Conservation (phyloP, 495 filamentous ascomycete genomes). For the Penicillium lagena region DNA sequence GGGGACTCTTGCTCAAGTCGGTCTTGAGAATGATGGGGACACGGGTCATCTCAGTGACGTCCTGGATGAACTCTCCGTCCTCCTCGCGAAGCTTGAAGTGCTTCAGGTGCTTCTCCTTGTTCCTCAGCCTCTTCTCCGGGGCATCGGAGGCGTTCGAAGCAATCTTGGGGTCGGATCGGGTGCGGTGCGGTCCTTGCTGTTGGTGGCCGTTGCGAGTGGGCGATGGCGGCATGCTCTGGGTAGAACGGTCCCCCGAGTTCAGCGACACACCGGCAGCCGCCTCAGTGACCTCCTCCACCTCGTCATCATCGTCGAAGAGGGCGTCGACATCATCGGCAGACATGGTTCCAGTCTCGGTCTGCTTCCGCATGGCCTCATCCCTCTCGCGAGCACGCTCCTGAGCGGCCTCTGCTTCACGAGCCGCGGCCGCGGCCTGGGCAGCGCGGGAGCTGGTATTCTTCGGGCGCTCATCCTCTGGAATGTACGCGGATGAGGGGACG, state of each 20-base stretch:
- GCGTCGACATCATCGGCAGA: constrained; percentile 86
- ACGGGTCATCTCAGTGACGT: constrained; percentile 94
- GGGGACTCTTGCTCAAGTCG: constrained; percentile 95
- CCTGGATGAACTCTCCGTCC: constrained; percentile 93
- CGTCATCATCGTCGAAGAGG: constrained; percentile 87
- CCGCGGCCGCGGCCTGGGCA: constrained; percentile 68
- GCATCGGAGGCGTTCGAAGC: constrained; percentile 61
- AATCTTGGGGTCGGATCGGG: constrained; percentile 87
- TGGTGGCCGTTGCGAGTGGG: constrained; percentile 71
- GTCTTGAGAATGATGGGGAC: constrained; percentile 97
- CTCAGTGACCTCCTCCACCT: constrained; percentile 79
- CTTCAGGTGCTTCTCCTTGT: constrained; percentile 94
- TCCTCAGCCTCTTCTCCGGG: constrained; percentile 70
- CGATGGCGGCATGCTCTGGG: constrained; percentile 92
- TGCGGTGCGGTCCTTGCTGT: constrained; percentile 73
- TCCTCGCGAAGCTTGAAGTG: constrained; percentile 87
- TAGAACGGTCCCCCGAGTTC: constrained; percentile 68
- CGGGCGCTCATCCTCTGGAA: constrained; percentile 93
- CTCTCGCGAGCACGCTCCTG: constrained; percentile 71
- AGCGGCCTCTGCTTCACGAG: constrained; percentile 72
- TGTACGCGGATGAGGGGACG: constrained; percentile 89
- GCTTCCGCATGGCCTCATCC: constrained; percentile 81
- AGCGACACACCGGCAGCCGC: constrained; percentile 81
- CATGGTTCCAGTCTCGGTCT: constrained; percentile 88
- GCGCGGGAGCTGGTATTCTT: constrained; percentile 56